phyloP scores from a whole-genome alignment of 192 early-diverging fungal genomes.

The Entomortierella parvispora region DNA sequence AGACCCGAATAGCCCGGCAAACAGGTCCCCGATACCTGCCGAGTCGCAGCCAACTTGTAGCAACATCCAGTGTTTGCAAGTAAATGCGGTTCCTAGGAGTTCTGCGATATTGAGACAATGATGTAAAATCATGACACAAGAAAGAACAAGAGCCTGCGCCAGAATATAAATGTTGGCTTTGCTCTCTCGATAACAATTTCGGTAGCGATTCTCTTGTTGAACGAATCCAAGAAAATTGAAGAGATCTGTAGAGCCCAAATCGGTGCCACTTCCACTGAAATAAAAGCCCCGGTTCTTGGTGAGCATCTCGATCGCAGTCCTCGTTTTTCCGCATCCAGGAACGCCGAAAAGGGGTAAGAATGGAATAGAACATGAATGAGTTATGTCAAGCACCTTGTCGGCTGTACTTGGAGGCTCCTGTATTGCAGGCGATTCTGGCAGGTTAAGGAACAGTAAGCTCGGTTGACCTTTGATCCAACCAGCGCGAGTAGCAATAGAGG shows the following conservation, averaged over 20 bases:
- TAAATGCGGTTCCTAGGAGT: conserved; percentile 15
- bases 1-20: conserved; percentile 12
- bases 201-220: conserved; percentile 8
- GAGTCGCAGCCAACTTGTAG: conserved; percentile 12
- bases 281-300: conserved; percentile 41
- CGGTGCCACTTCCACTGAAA: conserved; percentile 20
- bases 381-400: conserved; percentile 14
- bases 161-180: conserved; percentile 24
- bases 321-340: conserved; percentile 40
- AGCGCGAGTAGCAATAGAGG: conserved; percentile 3
- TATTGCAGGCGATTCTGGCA: conserved; percentile 16
- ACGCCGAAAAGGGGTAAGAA: conserved; percentile 18
- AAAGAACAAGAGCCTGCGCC: conserved; percentile 22
- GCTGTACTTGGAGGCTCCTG: conserved; percentile 30
- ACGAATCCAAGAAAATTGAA: background rate
- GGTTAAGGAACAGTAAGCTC: conserved; percentile 35
- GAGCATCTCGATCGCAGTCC: conserved; percentile 27
- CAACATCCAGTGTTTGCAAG: conserved; percentile 28
- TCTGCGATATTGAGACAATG: conserved; percentile 27
- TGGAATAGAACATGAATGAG: conserved; percentile 12
- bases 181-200: background rate
- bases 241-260: conserved; percentile 26
- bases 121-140: conserved; percentile 14
- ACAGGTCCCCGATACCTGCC: conserved; percentile 24
- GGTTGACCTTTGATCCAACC: conserved; percentile 4